Conservation (phyloP, 2,329 filamentous ascomycete genomes). For the Trichoderma sp. region DNA sequence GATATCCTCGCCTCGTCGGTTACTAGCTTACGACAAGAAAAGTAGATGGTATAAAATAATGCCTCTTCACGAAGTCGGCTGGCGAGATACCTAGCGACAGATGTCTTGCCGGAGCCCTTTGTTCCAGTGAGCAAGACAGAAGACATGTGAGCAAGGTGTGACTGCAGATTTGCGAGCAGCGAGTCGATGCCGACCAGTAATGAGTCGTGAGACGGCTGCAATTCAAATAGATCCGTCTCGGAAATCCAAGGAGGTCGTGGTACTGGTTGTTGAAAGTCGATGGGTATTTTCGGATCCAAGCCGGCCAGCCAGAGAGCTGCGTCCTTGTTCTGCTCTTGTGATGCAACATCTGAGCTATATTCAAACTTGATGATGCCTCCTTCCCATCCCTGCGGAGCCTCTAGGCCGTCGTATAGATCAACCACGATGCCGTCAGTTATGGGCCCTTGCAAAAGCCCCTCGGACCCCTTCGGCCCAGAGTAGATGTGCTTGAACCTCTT, state of each 20-base stretch:
- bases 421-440: conserved; percentile 87
- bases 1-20: conserved; percentile 89
- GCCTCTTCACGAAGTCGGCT: conserved; percentile 70
- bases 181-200: conserved; percentile 81
- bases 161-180: conserved; percentile 69
- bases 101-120: conserved; percentile 87
- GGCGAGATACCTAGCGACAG: conserved; percentile 73
- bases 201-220: conserved; percentile 58
- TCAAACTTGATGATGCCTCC: conserved; percentile 84
- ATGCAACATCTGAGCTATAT: conserved; percentile 34
- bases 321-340: conserved; percentile 49
- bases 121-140: conserved; percentile 89
- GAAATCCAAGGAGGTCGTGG: conserved; percentile 61
- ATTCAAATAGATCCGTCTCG: conserved; percentile 49
- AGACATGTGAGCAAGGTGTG: conserved; percentile 79
- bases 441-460: conserved; percentile 76
- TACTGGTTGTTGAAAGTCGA: conserved; percentile 77
- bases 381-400: conserved; percentile 66
- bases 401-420: conserved; percentile 56
- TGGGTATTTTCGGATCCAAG: conserved; percentile 68
- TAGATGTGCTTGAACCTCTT: conserved; percentile 74
- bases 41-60: conserved; percentile 82
- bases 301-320: conserved; percentile 71
- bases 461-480: conserved; percentile 52
- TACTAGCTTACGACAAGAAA: conserved; percentile 81